phyloP scores from a whole-genome alignment of 441 rosid species.

The Erodium texanum region DNA sequence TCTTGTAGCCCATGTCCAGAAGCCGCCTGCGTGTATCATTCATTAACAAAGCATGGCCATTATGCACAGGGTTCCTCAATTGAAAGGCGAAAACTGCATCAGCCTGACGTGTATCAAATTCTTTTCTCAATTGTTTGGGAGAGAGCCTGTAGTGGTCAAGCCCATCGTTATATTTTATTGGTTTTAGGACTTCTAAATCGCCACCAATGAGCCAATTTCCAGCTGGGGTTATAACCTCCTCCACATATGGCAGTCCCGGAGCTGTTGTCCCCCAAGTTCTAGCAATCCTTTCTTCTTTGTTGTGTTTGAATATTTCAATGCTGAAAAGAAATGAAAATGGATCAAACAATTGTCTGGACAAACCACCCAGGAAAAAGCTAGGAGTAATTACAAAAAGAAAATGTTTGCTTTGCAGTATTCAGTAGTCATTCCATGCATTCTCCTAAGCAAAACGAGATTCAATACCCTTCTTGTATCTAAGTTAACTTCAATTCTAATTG shows the following conservation, averaged over 20 bases:
- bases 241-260: constrained; percentile 78
- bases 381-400: too few species aligned
- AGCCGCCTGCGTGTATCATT: constrained; percentile 79
- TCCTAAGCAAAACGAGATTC: too few species aligned
- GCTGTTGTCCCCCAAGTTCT: constrained; percentile 94
- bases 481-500: too few species aligned
- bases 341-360: background rate
- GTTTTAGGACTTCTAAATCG: constrained; percentile 71
- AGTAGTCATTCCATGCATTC: too few species aligned
- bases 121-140: constrained; percentile 62
- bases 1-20: constrained; percentile 86
- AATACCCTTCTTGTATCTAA: too few species aligned
- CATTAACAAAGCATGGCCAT: constrained; percentile 90
- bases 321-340: constrained; percentile 30
- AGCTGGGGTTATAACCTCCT: constrained; percentile 48
- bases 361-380: too few species aligned
- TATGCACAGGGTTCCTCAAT: constrained; percentile 95
- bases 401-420: too few species aligned
- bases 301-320: constrained; percentile 84
- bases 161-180: constrained; percentile 75
- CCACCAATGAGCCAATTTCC: constrained; percentile 98
- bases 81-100: constrained; percentile 98
- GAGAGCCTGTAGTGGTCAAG: constrained; percentile 77
- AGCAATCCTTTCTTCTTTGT: constrained; percentile 86
- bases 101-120: constrained; percentile 67